phyloP scores from a whole-genome alignment of 148 eudicot species.

The Cornus suecica region DNA sequence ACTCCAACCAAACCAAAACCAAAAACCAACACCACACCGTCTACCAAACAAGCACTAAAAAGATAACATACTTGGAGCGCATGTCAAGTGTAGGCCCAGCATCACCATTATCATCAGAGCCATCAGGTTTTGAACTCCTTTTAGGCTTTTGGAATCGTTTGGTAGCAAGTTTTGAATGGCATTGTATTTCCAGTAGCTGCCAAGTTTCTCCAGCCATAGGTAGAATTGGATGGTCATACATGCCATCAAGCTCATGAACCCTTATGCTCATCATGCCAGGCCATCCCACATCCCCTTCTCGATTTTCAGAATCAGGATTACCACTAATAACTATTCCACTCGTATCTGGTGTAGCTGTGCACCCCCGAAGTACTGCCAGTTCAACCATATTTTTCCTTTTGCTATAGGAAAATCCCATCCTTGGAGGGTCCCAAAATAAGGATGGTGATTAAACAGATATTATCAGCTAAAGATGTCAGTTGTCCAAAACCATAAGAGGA shows the following conservation, averaged over 20 bases:
- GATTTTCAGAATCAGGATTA: conserved; percentile 57
- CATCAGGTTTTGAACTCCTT: conserved; percentile 76
- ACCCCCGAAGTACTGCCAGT: conserved; percentile 76
- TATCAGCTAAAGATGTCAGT: conserved; percentile 14
- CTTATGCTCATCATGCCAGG: conserved; percentile 99
- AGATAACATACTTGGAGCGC: conserved; percentile 61
- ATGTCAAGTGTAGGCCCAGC: conserved; percentile 48
- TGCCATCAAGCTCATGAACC: conserved; percentile 97
- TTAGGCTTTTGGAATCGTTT: conserved; percentile 87
- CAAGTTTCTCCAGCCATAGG: conserved; percentile 98
- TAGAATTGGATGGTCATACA: conserved; percentile 90
- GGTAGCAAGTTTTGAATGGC: conserved; percentile 92
- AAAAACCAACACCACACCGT: too few relatives aligned
- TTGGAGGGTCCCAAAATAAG: conserved; percentile 22
- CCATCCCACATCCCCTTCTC: conserved; percentile 86
- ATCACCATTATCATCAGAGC: conserved; percentile 94
- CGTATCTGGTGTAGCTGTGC: conserved; percentile 63
- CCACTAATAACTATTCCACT: conserved; percentile 33
- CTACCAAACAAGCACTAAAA: too few relatives aligned
- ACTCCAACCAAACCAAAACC: too few relatives aligned
- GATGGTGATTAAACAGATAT: conserved; percentile 5
- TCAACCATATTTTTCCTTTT: conserved; percentile 89
- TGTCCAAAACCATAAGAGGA: conserved; percentile 1
- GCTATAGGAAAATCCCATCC: conserved; percentile 95
- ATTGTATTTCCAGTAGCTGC: conserved; percentile 90